Conservation (phyloP, 2,329 filamentous ascomycete species). For the Dothideomycetes sp. region DNA sequence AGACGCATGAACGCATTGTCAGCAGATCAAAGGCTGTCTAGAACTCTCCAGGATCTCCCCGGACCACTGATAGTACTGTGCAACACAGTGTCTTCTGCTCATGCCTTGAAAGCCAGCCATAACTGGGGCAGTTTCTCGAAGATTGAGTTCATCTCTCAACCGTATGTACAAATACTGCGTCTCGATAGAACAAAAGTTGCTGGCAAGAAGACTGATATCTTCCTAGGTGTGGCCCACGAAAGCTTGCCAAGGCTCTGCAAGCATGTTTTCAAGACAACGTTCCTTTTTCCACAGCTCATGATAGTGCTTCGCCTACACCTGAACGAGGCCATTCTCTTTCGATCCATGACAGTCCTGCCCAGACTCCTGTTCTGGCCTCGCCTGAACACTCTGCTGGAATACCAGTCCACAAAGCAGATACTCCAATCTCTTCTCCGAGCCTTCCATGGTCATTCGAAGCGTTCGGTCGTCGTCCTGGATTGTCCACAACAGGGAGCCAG, state of each 20-base stretch:
- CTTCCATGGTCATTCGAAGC: too few relatives aligned
- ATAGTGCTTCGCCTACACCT: too few relatives aligned
- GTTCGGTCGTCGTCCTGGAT: too few relatives aligned
- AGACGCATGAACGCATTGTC: background rate
- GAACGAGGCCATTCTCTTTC: too few relatives aligned
- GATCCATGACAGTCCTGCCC: too few relatives aligned
- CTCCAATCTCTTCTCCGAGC: too few relatives aligned
- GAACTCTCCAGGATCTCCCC: background rate
- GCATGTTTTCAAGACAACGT: slow-evolving; percentile 12
- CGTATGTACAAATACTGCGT: background rate
- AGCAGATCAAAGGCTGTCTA: background rate
- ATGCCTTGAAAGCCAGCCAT: slow-evolving; percentile 2
- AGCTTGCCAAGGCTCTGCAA: slow-evolving; percentile 8
- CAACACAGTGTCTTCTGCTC: slow-evolving; percentile 4
- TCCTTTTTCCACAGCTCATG: background rate
- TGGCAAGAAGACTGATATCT: background rate
- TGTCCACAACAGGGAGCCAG: too few relatives aligned
- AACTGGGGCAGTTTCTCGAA: background rate
- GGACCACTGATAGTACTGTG: slow-evolving; percentile 4
- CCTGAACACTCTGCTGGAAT: too few relatives aligned
- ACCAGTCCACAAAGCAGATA: too few relatives aligned
- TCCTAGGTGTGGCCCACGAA: background rate
- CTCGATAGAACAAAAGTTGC: background rate
- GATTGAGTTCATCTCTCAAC: slow-evolving; percentile 6
- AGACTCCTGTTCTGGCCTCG: too few relatives aligned